Conservation (phyloP, 495 filamentous ascomycete species). For the Penicillium ucsense region DNA sequence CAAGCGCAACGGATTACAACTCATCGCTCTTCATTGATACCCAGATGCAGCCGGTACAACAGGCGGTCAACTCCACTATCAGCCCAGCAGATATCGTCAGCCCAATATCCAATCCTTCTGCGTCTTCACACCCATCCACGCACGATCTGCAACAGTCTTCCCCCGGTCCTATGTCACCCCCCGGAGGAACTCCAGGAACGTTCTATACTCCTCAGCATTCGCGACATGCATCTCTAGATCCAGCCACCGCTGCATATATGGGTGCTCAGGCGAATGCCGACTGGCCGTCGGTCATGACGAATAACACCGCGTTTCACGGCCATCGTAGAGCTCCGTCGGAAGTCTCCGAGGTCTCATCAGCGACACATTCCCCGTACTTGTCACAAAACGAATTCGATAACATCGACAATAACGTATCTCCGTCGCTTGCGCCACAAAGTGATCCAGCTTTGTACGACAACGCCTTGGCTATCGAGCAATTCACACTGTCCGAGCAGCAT, state of each 20-base stretch:
- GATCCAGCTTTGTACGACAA: constrained; percentile 67
- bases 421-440: constrained; percentile 63
- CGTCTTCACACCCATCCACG: constrained; percentile 62
- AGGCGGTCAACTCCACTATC: constrained; percentile 38
- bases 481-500: constrained; percentile 71
- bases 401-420: constrained; percentile 64
- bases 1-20: constrained; percentile 25
- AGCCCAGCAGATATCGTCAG: constrained; percentile 59
- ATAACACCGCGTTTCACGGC: constrained; percentile 53
- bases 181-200: constrained; percentile 41
- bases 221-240: constrained; percentile 70
- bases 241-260: constrained; percentile 61
- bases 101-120: constrained; percentile 60
- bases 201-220: constrained; percentile 58
- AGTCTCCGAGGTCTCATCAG: constrained; percentile 79
- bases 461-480: constrained; percentile 64
- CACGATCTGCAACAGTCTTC: constrained; percentile 45
- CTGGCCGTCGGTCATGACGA: constrained; percentile 54
- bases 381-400: constrained; percentile 71
- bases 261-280: constrained; percentile 50
- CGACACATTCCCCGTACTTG: constrained; percentile 72
- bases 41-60: constrained; percentile 30
- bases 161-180: constrained; percentile 43
- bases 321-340: constrained; percentile 84
- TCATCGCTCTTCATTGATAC: constrained; percentile 37